Evolutionary conservation across 2,329 filamentous ascomycete genomes (phyloP), one percentile per base, ranked within the genome.

Genomic region (Phaeosphaeriaceae sp.): DNA sequence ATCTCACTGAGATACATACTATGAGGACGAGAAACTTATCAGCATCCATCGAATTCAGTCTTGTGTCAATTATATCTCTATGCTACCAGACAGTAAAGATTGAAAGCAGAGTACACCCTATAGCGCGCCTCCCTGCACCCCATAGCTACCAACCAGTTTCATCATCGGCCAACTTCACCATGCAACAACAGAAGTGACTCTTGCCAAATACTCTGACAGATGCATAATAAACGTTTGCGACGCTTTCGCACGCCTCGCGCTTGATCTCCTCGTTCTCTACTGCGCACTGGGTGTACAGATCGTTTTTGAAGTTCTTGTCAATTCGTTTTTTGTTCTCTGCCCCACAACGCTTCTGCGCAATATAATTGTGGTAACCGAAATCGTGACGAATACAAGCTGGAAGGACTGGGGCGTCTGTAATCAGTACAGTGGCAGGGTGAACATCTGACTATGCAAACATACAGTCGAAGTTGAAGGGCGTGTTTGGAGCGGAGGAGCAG

Each of bases 301-400:
- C 52, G 3, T 44, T 27, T 11, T 44, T 20, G 45, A 54, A 54
- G 17, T 48, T 48, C 15, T 48, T 31, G 36, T 54, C 52, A 22
- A 54, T 31, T 17, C 6, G 2, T 22, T 31, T 41, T 33, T 42
- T 83, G 53, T 71, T 73, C 4, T 57, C 69, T 7, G 74, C 69
- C 7, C 49, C 57, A 2, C 86, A 85, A 2, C 84, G 80, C 1
- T 53, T 71, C 65, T 86, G 84, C 1, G 52, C 56, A 51, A 83
- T 82, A 69, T 80, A 86, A 73, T 87, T 87, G 19, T 79, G 74
- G 58, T 73, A 72, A 4, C 84, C 84, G 68, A 87, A 87, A 65
- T 87, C 85, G 58, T 87, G 85, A 7, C 85, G 82, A 57, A 83
- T 71, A 75, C 69, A 72, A 0, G 61, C 60, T 21, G 59, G 31